These are phyloP conservation scores for Raffaelea deltoideospora DNA, from an alignment of 2,329 filamentous ascomycete species.

Conservation along the genomic window DNA sequence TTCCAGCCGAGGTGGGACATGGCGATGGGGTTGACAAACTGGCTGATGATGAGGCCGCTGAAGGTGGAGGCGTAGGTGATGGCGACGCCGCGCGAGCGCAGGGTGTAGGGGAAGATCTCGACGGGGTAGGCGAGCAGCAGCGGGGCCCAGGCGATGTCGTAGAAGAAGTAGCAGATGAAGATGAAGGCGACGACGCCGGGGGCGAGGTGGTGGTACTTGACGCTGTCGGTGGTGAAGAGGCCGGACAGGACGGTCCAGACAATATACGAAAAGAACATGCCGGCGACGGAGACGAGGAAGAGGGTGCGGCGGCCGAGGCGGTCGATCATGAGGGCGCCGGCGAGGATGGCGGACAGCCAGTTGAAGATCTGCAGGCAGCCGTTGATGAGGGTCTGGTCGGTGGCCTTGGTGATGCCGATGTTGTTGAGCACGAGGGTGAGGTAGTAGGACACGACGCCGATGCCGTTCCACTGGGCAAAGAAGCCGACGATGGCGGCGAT, in stretches of 20 bases:
- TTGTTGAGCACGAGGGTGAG: slow-evolving; percentile 1
- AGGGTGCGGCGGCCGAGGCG: slow-evolving; percentile 16
- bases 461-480: slow-evolving; percentile 4
- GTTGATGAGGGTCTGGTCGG: slow-evolving; percentile 25
- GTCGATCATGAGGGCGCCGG: slow-evolving; percentile 13
- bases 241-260: slow-evolving; percentile 1
- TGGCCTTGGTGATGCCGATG: slow-evolving; percentile 16
- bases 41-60: slow-evolving; percentile 1
- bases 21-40: slow-evolving; percentile 5
- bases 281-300: slow-evolving; percentile 15
- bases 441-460: slow-evolving; percentile 4
- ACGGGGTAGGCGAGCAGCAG: slow-evolving; percentile 1
- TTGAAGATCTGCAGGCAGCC: slow-evolving; percentile 14
- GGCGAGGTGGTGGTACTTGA: slow-evolving; percentile 9
- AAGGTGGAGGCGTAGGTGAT: background rate
- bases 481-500: slow-evolving; percentile 4
- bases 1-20: slow-evolving; percentile 4
- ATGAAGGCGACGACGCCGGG: slow-evolving; percentile 16
- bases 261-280: slow-evolving; percentile 7
- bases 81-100: slow-evolving; percentile 1
- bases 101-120: slow-evolving; percentile 1
- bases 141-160: slow-evolving; percentile 5
- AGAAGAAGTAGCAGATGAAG: slow-evolving; percentile 18
- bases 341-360: slow-evolving; percentile 1
- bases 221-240: slow-evolving; percentile 6